Conservation (phyloP, 2,329 filamentous ascomycete genomes). For the Periconia sp. region DNA sequence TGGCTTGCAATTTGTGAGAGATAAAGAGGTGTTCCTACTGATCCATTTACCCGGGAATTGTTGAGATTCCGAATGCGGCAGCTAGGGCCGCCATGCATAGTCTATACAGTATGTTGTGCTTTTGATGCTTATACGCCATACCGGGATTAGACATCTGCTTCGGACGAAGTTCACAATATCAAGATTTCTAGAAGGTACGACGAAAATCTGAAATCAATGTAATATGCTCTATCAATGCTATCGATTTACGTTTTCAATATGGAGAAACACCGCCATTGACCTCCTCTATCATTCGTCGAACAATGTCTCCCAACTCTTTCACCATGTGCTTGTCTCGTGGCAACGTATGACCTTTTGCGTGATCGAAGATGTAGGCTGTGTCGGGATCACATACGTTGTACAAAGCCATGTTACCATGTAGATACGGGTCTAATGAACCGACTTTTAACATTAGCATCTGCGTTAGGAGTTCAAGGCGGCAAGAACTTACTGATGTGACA, state of each 20-base stretch:
- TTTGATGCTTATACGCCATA: no score
- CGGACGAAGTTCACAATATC: no score
- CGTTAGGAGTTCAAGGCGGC: not conserved
- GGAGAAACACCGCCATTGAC: conserved; percentile 14
- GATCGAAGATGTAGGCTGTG: conserved; percentile 66
- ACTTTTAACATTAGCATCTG: conserved; percentile 15
- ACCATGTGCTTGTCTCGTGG: conserved; percentile 49
- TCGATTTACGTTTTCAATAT: not conserved
- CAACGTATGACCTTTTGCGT: conserved; percentile 69
- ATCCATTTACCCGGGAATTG: no score
- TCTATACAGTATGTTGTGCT: no score
- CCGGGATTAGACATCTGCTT: no score
- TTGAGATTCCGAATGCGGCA: no score
- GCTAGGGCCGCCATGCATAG: no score
- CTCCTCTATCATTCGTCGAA: conserved; percentile 33
- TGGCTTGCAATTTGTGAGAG: no score
- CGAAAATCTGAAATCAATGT: conserved; percentile 5
- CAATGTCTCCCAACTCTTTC: conserved; percentile 35
- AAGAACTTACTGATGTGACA: conserved; percentile 43
- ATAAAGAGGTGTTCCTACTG: no score
- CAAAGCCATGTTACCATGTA: conserved; percentile 65
- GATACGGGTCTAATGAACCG: conserved; percentile 60
- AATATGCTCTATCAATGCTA: not conserved
- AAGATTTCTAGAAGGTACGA: no score
- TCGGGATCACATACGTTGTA: conserved; percentile 68